Base-by-base conservation (phyloP, 2,329 filamentous ascomycete genomes). In the Arthrobotrys iridis region DNA sequence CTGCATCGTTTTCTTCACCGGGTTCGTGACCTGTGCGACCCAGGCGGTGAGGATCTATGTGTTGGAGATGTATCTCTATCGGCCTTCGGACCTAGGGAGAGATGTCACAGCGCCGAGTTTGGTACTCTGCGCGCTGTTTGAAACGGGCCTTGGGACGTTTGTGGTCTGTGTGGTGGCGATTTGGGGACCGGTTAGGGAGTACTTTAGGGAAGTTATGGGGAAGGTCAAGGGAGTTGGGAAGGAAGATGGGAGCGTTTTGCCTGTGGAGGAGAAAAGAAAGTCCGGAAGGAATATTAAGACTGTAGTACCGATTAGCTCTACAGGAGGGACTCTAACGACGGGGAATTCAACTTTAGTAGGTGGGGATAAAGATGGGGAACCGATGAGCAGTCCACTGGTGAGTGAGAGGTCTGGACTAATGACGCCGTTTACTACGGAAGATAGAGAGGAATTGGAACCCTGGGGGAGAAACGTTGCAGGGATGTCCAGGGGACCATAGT, bases 11-110 rank as follows among this genome's bases (percentile, higher is more conserved):
- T 74, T 74, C 55, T 58, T 62, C 24, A 65, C 70, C 7, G 70
- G 70, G 11, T 66, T 62, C 18, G 62, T 74, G 13, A 65, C 70
- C 10, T 74, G 70, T 30, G 70, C 70, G 8, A 74, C 60, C 8
- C 70, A 74, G 46, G 70, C 60, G 55, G 70, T 74, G 1, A 60
- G 70, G 55, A 46, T 74, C 7, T 74, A 67, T 33, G 70, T 74
- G 50, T 33, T 74, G 18, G 70, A 74, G 45, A 65, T 60, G 60
- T 74, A 65, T 52, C 26, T 74, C 28, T 74, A 74, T 37, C 24
- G 41, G 11, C 41, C 50, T 4, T 59, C 60, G 6, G 70, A 74
- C 48, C 8, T 74, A 2, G 70, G 60, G 28, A 59, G 62, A 26
- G 70, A 74, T 37, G 70, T 62, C 4, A 66, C 60, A 7, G 70